Evolutionary conservation across 1,284 basidiomycete species (phyloP), one percentile per base, ranked within the genome.

Genomic region (Boletellus deceptivus): DNA sequence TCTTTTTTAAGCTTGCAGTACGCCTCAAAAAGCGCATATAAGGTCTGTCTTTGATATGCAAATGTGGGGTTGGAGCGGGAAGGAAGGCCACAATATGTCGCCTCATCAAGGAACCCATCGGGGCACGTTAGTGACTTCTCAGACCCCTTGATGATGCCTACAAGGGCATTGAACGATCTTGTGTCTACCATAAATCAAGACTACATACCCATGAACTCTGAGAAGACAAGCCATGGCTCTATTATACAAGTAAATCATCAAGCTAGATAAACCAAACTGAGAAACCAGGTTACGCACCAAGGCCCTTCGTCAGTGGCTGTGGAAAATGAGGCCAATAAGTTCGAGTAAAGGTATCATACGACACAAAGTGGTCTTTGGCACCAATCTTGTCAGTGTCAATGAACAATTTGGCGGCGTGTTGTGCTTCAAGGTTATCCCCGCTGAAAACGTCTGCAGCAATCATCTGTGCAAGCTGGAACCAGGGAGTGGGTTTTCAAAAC

Each of bases 91-190:
- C 70, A 59, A 60, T 86, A 88, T 0, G 70, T 61, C 0, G 67
- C 58, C 25, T 65, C 61, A 43, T 76, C 72, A 3, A 88, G 67
- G 57, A 67, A 75, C 6, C 75, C 70, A 2, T 64, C 54, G 1
- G 61, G 54, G 34, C 56, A 62, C 0, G 54, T 50, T 13, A 81
- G 55, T 0, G 83, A 69, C 34, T 69, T 63, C 58, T 86, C 83
- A 0, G 82, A 83, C 1, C 87, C 86, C 59, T 82, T 80, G 59
- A 89, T 84, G 2, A 86, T 77, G 22, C 86, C 85, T 85, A 36
- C 6, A 41, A 36, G 17, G 22, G 36, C 85, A 43, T 25, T 53
- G 41, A 36, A 47, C 14, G 4, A 31, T 20, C 25, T 22, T 1
- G 18, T 36, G 22, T 14, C 10, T 6, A n/a, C 9, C 7, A 42